Conservation (phyloP, 2,329 filamentous ascomycete genomes). For the Pseudopyricularia javanii region DNA sequence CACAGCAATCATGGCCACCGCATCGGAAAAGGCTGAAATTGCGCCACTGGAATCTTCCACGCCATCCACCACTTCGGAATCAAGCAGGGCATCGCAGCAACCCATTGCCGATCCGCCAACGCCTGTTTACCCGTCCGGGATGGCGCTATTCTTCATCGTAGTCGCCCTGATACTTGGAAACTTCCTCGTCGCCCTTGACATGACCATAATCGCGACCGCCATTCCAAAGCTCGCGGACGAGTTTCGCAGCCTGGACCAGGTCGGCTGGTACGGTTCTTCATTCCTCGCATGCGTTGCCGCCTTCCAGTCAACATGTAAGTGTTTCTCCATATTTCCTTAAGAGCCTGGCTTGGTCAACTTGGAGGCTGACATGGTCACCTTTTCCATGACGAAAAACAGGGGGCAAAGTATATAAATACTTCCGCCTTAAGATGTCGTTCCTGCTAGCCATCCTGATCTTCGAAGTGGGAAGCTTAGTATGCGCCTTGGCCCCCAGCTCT, state of each 20-base stretch:
- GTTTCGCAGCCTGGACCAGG: conserved; percentile 36
- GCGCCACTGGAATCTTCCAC: too few relatives aligned
- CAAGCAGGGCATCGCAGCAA: too few relatives aligned
- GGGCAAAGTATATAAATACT: conserved; percentile 38
- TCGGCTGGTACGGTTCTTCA: conserved; percentile 47
- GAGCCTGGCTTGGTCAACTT: too few relatives aligned
- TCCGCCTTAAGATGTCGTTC: conserved; percentile 25
- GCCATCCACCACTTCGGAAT: too few relatives aligned
- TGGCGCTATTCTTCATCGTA: not conserved
- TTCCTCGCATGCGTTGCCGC: conserved; percentile 36
- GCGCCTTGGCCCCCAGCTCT: conserved; percentile 32
- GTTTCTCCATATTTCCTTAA: too few relatives aligned
- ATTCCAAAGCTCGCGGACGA: conserved; percentile 43
- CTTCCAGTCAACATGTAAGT: conserved; percentile 27
- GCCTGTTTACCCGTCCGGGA: not conserved
- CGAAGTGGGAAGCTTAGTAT: conserved; percentile 43
- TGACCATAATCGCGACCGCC: conserved; percentile 44
- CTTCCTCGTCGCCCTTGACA: conserved; percentile 34
- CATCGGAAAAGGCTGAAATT: too few relatives aligned
- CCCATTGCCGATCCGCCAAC: too few relatives aligned
- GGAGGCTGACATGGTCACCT: too few relatives aligned
- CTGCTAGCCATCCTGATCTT: conserved; percentile 24
- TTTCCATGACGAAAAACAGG: too few relatives aligned
- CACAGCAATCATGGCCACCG: too few relatives aligned
- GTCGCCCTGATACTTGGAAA: conserved; percentile 31